These are phyloP conservation scores for Suillus occidentalis DNA, from an alignment of 768 basidiomycete species.

Conservation along the genomic window DNA sequence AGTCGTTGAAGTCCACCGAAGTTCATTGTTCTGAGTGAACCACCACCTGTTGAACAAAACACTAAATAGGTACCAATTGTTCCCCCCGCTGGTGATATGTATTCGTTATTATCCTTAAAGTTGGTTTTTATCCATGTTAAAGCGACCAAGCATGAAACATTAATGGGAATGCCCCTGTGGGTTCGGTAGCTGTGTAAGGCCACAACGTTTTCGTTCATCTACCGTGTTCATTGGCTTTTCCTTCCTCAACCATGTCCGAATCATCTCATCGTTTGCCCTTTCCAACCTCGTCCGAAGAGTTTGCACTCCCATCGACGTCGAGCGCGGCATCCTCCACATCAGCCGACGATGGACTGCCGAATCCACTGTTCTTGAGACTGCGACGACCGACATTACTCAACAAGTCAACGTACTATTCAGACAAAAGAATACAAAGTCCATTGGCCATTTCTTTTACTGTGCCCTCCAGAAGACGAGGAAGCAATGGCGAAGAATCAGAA, in stretches of 20 bases:
- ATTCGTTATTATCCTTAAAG: background rate
- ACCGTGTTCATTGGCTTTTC: slow-evolving; percentile 2
- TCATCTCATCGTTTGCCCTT: slow-evolving; percentile 53
- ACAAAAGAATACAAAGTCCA: slow-evolving; percentile 68
- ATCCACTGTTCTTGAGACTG: slow-evolving; percentile 61
- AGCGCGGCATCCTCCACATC: slow-evolving; percentile 44
- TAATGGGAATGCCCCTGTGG: slow-evolving; percentile 19
- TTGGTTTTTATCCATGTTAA: background rate
- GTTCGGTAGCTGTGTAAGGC: slow-evolving; percentile 15
- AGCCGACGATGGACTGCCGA: slow-evolving; percentile 50
- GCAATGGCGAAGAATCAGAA: slow-evolving; percentile 60
- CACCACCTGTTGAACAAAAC: background rate
- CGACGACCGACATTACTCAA: slow-evolving; percentile 66
- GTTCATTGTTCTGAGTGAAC: background rate
- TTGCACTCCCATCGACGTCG: slow-evolving; percentile 63
- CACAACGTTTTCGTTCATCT: background rate
- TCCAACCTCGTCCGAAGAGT: slow-evolving; percentile 73
- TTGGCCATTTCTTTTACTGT: slow-evolving; percentile 67
- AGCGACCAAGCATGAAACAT: background rate
- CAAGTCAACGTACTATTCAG: slow-evolving; percentile 49
- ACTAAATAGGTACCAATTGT: background rate
- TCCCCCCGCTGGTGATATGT: background rate
- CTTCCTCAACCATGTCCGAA: slow-evolving; percentile 47
- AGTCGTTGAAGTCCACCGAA: too few relatives aligned
- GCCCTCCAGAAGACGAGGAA: slow-evolving; percentile 46